Evolutionary conservation across 345 rosid species (phyloP), one percentile per base, ranked within the genome.

Genomic region (Eucalyptus cloeziana): DNA sequence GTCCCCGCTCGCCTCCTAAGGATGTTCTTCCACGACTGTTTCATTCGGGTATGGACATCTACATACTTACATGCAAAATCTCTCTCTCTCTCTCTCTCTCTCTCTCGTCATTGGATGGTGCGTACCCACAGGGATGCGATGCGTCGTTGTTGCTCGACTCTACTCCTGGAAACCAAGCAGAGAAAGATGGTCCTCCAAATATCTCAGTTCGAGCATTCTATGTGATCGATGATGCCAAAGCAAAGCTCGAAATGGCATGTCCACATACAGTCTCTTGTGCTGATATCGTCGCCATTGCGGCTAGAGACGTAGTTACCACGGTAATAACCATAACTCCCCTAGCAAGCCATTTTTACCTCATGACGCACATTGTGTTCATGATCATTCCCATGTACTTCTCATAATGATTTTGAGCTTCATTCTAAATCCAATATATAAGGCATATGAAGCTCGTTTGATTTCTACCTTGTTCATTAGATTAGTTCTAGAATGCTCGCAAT

Each of bases 11-110:
- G 97, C 33, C 90, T 96, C 45, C 96, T 97, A 7, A 90, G 98
- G 89, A 97, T 96, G 99, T 95, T 96, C 93, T 97, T 97, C 89
- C 99, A 96, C 86, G 99, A 97, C 86, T 97, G 98, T 88, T 96
- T 96, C 96, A 94, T 95, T 85, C 94, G 96, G 93, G 99, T 97
- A 92, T 56, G 87, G 16, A 30, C 6, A 60, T 10, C 60, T 83
- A 87, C 64, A 60, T 44, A 37, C 33, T 47, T 86, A 4, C 51
- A 33, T 58, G 58, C 44, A 16, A 22, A 86, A 71, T 85, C 27
- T 58, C 37, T 69, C 79, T 22, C 45, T 44, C 56, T 62, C 71
- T 64, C 22, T 54, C 31, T 64, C 76, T 31, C n/a, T 44, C 58
- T 62, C 64, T 58, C 69, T 62, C 33, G 30, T 76, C 85, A 40